Conservation (phyloP, 2,329 filamentous ascomycete genomes). For the Allantophomopsis cytisporea region DNA sequence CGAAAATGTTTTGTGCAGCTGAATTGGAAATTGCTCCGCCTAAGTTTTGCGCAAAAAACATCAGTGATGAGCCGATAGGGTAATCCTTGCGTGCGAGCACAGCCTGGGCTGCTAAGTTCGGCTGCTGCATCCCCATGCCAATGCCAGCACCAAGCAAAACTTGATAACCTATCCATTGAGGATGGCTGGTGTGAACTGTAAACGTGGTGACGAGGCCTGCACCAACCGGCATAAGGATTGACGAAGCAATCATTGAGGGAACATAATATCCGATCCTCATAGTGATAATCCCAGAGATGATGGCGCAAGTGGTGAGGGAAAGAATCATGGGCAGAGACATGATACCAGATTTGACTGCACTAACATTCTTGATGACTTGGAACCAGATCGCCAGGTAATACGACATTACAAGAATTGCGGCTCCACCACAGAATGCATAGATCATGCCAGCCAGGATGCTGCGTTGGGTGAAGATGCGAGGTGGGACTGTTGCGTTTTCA, state of each 20-base stretch:
- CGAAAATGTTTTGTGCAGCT: slow-evolving; percentile 16
- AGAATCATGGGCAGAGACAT: slow-evolving; percentile 17
- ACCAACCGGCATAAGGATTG: slow-evolving; percentile 21
- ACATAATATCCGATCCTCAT: slow-evolving; percentile 39
- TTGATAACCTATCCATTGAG: slow-evolving; percentile 19
- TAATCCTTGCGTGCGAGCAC: slow-evolving; percentile 12
- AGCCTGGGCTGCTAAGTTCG: slow-evolving; percentile 10
- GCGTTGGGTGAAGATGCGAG: slow-evolving; percentile 18
- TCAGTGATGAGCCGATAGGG: slow-evolving; percentile 10
- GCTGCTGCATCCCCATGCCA: slow-evolving; percentile 12
- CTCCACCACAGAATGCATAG: slow-evolving; percentile 1
- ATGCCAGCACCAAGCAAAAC: slow-evolving; percentile 11
- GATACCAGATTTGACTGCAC: slow-evolving; percentile 25
- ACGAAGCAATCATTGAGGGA: slow-evolving; percentile 36
- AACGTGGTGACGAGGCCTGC: slow-evolving; percentile 40
- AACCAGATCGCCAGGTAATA: slow-evolving; percentile 31
- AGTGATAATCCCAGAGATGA: not conserved
- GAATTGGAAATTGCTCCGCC: slow-evolving; percentile 12
- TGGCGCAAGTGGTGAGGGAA: slow-evolving; percentile 8
- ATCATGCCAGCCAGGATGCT: slow-evolving; percentile 14
- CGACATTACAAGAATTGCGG: slow-evolving; percentile 19
- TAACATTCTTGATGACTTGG: slow-evolving; percentile 23
- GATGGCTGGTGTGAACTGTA: slow-evolving; percentile 25
- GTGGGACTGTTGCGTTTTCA: slow-evolving; percentile 17
- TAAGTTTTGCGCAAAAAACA: slow-evolving; percentile 13